These are phyloP conservation scores for Umbelopsis isabellina DNA, from an alignment of 192 early-diverging fungal genomes.

Conservation along the genomic window DNA sequence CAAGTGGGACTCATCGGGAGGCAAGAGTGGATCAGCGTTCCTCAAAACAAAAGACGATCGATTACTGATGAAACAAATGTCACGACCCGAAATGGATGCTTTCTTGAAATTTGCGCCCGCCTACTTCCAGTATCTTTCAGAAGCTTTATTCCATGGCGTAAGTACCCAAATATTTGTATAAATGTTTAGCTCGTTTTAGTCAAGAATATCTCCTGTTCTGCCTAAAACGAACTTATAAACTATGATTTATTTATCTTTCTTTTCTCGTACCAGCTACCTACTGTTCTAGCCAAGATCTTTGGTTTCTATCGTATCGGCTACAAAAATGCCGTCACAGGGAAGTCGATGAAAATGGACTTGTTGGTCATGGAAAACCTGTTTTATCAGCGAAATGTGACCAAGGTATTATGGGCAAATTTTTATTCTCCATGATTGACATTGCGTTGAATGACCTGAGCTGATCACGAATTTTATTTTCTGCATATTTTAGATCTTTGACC, in stretches of 20 bases:
- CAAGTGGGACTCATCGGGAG: constrained; percentile 82
- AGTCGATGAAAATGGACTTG: constrained; percentile 85
- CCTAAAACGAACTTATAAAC: background rate
- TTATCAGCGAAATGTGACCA: constrained; percentile 77
- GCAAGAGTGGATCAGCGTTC: constrained; percentile 92
- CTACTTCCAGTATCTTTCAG: constrained; percentile 87
- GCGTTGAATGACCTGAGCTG: background rate
- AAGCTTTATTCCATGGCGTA: constrained; percentile 80
- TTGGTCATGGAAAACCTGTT: constrained; percentile 97
- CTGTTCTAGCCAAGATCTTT: constrained; percentile 86
- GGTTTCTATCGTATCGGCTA: constrained; percentile 92
- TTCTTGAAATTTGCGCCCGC: constrained; percentile 88
- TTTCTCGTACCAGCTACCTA: constrained; percentile 62
- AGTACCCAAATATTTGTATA: background rate
- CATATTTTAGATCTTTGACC: constrained; percentile 74
- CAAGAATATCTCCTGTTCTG: background rate
- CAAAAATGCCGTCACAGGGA: constrained; percentile 83
- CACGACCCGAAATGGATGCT: constrained; percentile 81
- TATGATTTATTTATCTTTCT: background rate
- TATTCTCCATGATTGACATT: constrained; percentile 1
- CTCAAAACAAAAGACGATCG: constrained; percentile 90
- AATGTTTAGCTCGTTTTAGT: constrained; percentile 13
- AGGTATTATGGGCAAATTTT: constrained; percentile 42
- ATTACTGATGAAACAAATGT: constrained; percentile 90
- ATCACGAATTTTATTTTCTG: background rate